Conservation (phyloP, 2,329 filamentous ascomycete species). For the Mycocentrospora acerina region DNA sequence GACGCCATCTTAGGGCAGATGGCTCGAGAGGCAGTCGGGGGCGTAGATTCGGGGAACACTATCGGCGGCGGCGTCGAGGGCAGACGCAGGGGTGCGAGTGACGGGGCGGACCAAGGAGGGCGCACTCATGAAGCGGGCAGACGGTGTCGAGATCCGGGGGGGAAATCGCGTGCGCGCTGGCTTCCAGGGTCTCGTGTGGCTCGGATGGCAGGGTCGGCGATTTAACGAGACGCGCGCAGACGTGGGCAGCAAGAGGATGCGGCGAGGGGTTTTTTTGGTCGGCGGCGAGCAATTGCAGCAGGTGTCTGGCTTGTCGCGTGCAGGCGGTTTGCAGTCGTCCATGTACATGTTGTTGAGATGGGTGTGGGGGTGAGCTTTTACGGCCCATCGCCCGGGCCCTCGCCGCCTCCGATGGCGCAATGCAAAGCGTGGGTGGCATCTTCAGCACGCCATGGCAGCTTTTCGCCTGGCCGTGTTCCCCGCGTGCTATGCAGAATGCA, state of each 20-base stretch:
- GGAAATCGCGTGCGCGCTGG: constrained; percentile 21
- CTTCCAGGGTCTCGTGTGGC: constrained; percentile 13
- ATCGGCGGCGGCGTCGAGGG: constrained; percentile 6
- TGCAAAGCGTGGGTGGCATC: constrained; percentile 11
- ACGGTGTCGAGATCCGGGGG: constrained; percentile 19
- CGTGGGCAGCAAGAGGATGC: no score
- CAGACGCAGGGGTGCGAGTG: constrained; percentile 6
- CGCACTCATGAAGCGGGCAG: constrained; percentile 15
- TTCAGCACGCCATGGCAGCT: constrained; percentile 14
- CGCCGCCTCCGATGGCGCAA: constrained; percentile 13
- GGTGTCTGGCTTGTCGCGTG: no score
- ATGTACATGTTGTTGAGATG: constrained; percentile 1
- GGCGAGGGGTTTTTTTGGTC: no score
- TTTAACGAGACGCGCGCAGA: no score
- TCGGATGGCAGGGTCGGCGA: no score
- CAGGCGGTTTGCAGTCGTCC: constrained; percentile 2
- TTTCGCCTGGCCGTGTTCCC: neutral
- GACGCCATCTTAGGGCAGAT: constrained; percentile 23
- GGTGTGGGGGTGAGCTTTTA: constrained; percentile 1
- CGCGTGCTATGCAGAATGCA: constrained; percentile 6
- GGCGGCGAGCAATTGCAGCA: no score
- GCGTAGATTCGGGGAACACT: neutral
- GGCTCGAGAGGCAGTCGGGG: constrained; percentile 3
- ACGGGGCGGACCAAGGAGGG: constrained; percentile 8
- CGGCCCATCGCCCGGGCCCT: no score